Evolutionary conservation across 352 stramenopile species (phyloP), one percentile per base, ranked within the genome.

Genomic region (Globisporangium radiosum): DNA sequence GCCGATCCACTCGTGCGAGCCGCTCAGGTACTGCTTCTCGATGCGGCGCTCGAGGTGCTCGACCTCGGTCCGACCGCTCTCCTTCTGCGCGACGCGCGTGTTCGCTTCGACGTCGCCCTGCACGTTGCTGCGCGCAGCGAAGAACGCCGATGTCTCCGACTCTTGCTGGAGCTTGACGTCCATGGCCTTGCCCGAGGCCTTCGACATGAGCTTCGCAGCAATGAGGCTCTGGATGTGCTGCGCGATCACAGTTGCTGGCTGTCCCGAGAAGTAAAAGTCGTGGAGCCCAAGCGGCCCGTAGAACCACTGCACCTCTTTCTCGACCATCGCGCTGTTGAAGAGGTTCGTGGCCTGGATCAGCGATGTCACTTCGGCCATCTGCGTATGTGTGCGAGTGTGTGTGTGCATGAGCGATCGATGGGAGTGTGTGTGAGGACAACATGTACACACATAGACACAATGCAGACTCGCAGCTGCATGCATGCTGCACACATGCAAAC

Each of bases 141-240:
- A 93, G 68, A 93, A 93, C n/a, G 84, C 84, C 37, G 69, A 75
- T 51, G 77, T 79, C 17, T 73, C 76, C 10, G 66, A 70, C 62
- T 93, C 81, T 59, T 93, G 83, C 66, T 88, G 76, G 33, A 93
- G 79, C 68, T 93, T 90, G 60, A 90, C 79, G 57, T 90, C 83
- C 75, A 83, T 86, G 37, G 73, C 57, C 56, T 75, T 73, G 67
- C 83, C 85, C 37, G 79, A 88, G 0, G 83, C 81, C 64, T 90
- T 81, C 61, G 78, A 84, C 78, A 90, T 85, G 66, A 93, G 69
- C 70, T 93, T 93, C 51, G 83, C 83, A 19, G 78, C 83, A 39
- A 93, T 75, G 42, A 93, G 71, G 51, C 73, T 88, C 71, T 91
- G 73, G 54, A 93, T 87, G 66, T 93, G 84, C 44, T 83, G 75